Conservation (phyloP, 2,329 filamentous ascomycete genomes). For the Fonsecaea erecta region DNA sequence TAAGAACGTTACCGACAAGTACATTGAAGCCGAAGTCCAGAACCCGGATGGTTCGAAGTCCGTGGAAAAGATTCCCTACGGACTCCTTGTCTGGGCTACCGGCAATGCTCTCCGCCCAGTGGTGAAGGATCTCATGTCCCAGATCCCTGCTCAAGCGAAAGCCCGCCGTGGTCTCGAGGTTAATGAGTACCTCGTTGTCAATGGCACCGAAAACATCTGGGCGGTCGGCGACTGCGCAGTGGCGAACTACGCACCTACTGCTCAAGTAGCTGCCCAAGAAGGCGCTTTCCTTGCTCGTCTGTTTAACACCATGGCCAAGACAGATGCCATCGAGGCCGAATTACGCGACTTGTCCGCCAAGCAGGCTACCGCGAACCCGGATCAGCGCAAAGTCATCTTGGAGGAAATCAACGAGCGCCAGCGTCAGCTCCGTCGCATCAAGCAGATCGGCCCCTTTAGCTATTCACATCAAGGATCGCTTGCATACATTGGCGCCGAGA, state of each 20-base stretch:
- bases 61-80: constrained; percentile 82
- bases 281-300: constrained; percentile 91
- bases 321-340: constrained; percentile 76
- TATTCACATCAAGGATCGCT: constrained; percentile 97
- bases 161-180: constrained; percentile 93
- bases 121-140: constrained; percentile 86
- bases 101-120: constrained; percentile 91
- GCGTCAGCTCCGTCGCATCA: constrained; percentile 83
- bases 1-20: constrained; percentile 92
- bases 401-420: constrained; percentile 83
- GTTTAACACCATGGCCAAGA: constrained; percentile 99
- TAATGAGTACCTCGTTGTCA: constrained; percentile 98
- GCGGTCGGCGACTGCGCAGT: constrained; percentile 96
- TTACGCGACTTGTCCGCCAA: constrained; percentile 70
- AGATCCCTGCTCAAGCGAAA: constrained; percentile 93
- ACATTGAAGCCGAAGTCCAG: constrained; percentile 85
- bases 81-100: constrained; percentile 96
- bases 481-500: constrained; percentile 97
- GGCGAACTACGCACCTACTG: constrained; percentile 95
- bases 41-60: constrained; percentile 84
- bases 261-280: constrained; percentile 95
- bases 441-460: constrained; percentile 96
- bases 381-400: constrained; percentile 62
- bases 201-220: constrained; percentile 97
- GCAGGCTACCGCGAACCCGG: constrained; percentile 69